Evolutionary conservation across 2,329 filamentous ascomycete genomes (phyloP), one percentile per base, ranked within the genome.

Genomic region (Chaetomiaceae sp.): DNA sequence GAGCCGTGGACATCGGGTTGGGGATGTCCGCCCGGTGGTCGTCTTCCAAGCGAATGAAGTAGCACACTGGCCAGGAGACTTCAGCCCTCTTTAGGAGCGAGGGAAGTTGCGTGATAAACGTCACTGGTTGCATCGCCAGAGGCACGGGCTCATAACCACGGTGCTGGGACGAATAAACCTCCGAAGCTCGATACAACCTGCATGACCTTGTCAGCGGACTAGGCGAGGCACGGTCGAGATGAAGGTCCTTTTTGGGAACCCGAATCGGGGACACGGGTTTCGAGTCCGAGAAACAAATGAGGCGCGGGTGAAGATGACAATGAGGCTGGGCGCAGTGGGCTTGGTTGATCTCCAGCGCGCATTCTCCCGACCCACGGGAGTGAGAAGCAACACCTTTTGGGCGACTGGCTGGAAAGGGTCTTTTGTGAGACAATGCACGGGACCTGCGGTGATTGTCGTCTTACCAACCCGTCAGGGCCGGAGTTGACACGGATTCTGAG

Each of bases 1-100:
- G 13, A 35, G 25, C 17, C 12, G 39, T 58, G 58, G 59, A 60
- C 51, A 60, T 59, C 55, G 48, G 19, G 25, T 58, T 60, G 59
- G 59, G 59, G 59, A 62, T 62, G 59, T 62, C 59, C 59, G 59
- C 30, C 30, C 25, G 21, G 33, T n/a, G 41, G 38, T 48, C 34
- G 31, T 19, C 41, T 54, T 43, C 38, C 38, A 50, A 50, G 46
- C 49, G 48, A 53, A 48, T 50, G 38, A 56, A 49, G 46, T 44
- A 35, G 39, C 50, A 39, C 42, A 48, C 42, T 34, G 20, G 9
- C n/a, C n/a, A n/a, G n/a, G n/a, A n/a, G n/a, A n/a, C n/a, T 35
- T 21, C 35, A 43, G 40, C 38, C 33, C 25, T 14, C 27, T 27
- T 12, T 23, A 19, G 17, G 35, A 33, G 27, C 5, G 19, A 45